Evolutionary conservation across 148 eudicot species (phyloP).

Genomic region (Nyssa sinensis): DNA sequence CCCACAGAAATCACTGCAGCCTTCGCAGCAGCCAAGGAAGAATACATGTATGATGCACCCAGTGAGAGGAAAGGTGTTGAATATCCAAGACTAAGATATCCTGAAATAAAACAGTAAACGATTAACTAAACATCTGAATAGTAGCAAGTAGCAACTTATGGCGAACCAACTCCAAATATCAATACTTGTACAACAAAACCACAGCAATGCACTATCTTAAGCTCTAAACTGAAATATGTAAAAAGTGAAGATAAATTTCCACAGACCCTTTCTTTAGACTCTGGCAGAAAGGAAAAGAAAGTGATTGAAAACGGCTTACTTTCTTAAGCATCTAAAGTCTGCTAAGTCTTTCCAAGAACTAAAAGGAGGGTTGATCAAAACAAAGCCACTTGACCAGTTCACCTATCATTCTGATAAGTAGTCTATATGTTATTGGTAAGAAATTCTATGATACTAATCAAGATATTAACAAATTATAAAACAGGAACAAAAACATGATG

Average conservation of each 20-base stretch:
- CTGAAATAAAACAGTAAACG: conserved; percentile 38
- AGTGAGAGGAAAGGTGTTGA: conserved; percentile 94
- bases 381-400: neutral
- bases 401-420: neutral
- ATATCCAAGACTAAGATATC: conserved; percentile 84
- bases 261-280: neutral
- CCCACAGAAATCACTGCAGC: conserved; percentile 93
- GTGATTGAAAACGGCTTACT: neutral
- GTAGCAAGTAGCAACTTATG: too few relatives aligned
- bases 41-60: conserved; percentile 95
- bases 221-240: neutral
- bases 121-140: neutral
- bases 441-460: neutral
- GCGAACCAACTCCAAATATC: too few relatives aligned
- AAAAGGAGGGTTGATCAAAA: neutral
- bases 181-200: too few relatives aligned
- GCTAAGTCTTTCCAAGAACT: neutral
- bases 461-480: neutral
- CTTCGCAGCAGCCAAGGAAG: conserved; percentile 93
- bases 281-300: neutral
- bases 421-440: neutral
- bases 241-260: neutral
- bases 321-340: neutral
- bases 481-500: conserved; percentile 4
- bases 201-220: neutral